phyloP scores from a whole-genome alignment of 2,329 filamentous ascomycete genomes.

The Ophiocordyceps camponoti-floridani region DNA sequence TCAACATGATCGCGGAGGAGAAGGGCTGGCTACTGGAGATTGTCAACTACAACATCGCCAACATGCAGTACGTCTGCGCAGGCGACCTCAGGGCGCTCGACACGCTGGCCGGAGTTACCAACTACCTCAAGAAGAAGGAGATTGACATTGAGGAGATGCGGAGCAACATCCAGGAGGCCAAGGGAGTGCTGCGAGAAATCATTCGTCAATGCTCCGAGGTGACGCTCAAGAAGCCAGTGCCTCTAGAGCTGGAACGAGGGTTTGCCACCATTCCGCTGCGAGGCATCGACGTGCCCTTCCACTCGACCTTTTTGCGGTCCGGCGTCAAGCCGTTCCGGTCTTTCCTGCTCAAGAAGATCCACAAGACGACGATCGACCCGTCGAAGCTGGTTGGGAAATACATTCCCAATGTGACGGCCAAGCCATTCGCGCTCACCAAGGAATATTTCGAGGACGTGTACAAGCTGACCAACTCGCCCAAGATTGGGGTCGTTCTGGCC shows the following conservation, averaged over 20 bases:
- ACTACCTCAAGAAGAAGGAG: slow-evolving; percentile 92
- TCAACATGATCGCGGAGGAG: slow-evolving; percentile 84
- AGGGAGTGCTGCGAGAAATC: slow-evolving; percentile 75
- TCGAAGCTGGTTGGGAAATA: slow-evolving; percentile 96
- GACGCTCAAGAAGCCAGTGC: slow-evolving; percentile 75
- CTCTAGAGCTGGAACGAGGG: slow-evolving; percentile 79
- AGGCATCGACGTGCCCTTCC: slow-evolving; percentile 97
- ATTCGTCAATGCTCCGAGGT: slow-evolving; percentile 76
- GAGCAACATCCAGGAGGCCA: slow-evolving; percentile 79
- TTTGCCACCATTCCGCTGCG: slow-evolving; percentile 93
- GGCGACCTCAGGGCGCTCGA: slow-evolving; percentile 55
- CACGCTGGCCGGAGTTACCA: slow-evolving; percentile 63
- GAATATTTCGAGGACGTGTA: slow-evolving; percentile 99
- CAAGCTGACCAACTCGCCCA: slow-evolving; percentile 67
- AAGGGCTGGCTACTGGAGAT: slow-evolving; percentile 95
- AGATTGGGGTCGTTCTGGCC: slow-evolving; percentile 64
- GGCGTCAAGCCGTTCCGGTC: slow-evolving; percentile 98
- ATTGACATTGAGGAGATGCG: slow-evolving; percentile 92
- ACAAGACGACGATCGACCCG: slow-evolving; percentile 96
- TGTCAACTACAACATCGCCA: slow-evolving; percentile 84
- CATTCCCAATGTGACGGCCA: slow-evolving; percentile 95
- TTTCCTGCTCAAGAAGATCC: slow-evolving; percentile 99
- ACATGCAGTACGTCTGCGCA: slow-evolving; percentile 59
- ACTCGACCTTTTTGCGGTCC: slow-evolving; percentile 92
- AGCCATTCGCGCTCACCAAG: slow-evolving; percentile 87